Percentiles rank a stretch among this genome's conserved stretches.
phyloP scores from a whole-genome alignment of 2,329 filamentous ascomycete species.

The Westerdykella sp. region DNA sequence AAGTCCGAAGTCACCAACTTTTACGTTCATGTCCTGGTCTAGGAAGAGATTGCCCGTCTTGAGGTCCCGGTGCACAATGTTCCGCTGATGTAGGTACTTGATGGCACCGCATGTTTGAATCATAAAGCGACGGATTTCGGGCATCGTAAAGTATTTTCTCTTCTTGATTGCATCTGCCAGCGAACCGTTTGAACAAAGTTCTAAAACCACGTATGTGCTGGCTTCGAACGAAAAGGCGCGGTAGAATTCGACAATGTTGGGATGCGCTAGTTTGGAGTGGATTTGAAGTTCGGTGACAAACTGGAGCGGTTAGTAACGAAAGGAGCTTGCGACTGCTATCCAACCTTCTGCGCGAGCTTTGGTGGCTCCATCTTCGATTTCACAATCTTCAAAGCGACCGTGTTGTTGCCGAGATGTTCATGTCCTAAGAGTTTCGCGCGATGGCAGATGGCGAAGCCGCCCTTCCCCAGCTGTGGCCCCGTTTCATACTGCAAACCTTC shows the following conservation, averaged over 20 bases:
- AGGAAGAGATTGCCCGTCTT: slow-evolving; percentile 99
- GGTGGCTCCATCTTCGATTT: slow-evolving; percentile 70
- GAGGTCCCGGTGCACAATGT: slow-evolving; percentile 91
- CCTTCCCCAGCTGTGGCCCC: slow-evolving; percentile 69
- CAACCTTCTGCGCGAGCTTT: slow-evolving; percentile 79
- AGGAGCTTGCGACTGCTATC: slow-evolving; percentile 28
- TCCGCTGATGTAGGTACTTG: slow-evolving; percentile 94
- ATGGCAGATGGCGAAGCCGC: slow-evolving; percentile 78
- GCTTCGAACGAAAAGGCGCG: slow-evolving; percentile 85
- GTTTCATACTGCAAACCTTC: slow-evolving; percentile 67
- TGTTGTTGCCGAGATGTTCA: slow-evolving; percentile 53
- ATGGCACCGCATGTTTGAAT: slow-evolving; percentile 94
- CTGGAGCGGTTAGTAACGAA: slow-evolving; percentile 37
- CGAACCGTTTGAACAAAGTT: slow-evolving; percentile 91
- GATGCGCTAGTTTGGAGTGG: slow-evolving; percentile 94
- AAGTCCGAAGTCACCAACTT: slow-evolving; percentile 94
- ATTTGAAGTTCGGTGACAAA: slow-evolving; percentile 86
- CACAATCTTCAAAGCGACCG: slow-evolving; percentile 75
- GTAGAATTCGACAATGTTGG: slow-evolving; percentile 92
- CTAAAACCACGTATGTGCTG: slow-evolving; percentile 88
- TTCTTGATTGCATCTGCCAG: slow-evolving; percentile 97
- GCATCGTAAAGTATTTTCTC: slow-evolving; percentile 81
- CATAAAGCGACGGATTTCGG: slow-evolving; percentile 88
- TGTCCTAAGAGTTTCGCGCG: slow-evolving; percentile 58
- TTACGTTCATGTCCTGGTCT: slow-evolving; percentile 91